Evolutionary conservation across 768 basidiomycete species (phyloP), one percentile per base, ranked within the genome.

Genomic region (Mycena vitilis): DNA sequence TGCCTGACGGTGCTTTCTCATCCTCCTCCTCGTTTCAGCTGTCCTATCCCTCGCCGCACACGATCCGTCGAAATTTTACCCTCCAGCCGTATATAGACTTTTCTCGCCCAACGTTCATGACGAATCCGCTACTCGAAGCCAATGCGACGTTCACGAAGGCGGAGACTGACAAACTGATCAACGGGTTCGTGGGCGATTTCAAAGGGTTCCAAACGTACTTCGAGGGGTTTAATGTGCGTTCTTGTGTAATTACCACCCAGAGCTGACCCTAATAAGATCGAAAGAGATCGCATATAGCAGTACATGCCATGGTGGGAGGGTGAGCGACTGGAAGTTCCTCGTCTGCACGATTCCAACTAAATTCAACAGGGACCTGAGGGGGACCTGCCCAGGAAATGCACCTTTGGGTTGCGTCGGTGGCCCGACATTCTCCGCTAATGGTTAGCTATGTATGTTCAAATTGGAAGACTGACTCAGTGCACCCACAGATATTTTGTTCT

Each of bases 41-140:
- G 15, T 69, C 79, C 13, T 81, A 81, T 52, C 80, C 80, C 16
- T 69, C 69, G 22, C 75, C 77, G 38, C 80, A 81, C 69, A 71
- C 55, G 30, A 25, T 81, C 36, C 77, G 81, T 22, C 74, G 81
- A 11, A 78, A 77, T 56, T 82, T 75, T 72, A 78, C 77, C 1
- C 75, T 78, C 25, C 73, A 72, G 52, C 77, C 80, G 22, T 78
- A 48, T 34, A 22, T 58, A 30, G 66, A 52, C 36, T 22, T 18
- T 13, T 40, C 49, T 16, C 37, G 66, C 18, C 63, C 73, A 4
- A 57, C 22, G 6, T 52, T 74, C 48, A 69, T 74, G 47, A 66
- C 71, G 47, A 66, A 79, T 42, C 74, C 71, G 5, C 12, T n/a
- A 20, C 44, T 67, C 49, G 49, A 68, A n/a, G 79, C 75, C 22